Conservation (phyloP, 2,329 filamentous ascomycete species). For the Lojkania enalia region DNA sequence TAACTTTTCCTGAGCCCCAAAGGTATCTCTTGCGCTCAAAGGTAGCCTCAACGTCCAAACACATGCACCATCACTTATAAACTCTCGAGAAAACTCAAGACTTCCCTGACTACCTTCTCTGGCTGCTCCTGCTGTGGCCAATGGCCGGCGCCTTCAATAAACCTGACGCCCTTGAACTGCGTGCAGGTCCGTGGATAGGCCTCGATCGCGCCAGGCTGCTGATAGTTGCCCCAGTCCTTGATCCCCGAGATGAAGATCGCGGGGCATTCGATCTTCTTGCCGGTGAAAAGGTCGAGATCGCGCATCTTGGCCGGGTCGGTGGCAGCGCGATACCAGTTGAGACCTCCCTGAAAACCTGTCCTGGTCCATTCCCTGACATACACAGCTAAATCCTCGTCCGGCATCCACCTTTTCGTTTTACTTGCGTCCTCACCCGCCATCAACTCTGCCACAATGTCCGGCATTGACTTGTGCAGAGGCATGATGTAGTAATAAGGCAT, state of each 20-base stretch:
- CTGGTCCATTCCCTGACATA: constrained; percentile 65
- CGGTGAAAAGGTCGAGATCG: constrained; percentile 63
- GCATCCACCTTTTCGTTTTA: constrained; percentile 59
- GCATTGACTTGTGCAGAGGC: constrained; percentile 62
- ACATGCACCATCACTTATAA: constrained; percentile 17
- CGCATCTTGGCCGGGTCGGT: constrained; percentile 54
- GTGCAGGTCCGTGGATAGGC: constrained; percentile 57
- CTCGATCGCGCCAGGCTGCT: constrained; percentile 67
- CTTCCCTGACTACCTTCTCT: constrained; percentile 54
- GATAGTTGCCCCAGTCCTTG: constrained; percentile 69
- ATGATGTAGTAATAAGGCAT: constrained; percentile 73
- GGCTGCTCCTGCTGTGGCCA: constrained; percentile 72
- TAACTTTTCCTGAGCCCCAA: too few species aligned
- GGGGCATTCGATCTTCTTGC: constrained; percentile 64
- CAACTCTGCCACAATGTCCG: constrained; percentile 57
- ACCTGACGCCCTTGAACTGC: constrained; percentile 56
- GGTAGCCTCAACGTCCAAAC: too few species aligned
- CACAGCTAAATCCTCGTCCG: constrained; percentile 60
- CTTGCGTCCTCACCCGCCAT: constrained; percentile 58
- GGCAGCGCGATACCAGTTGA: constrained; percentile 69
- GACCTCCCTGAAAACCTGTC: constrained; percentile 65
- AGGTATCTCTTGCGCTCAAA: too few species aligned
- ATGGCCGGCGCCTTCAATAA: constrained; percentile 66
- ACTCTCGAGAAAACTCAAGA: constrained; percentile 49
- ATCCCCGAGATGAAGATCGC: constrained; percentile 64